phyloP scores from a whole-genome alignment of 2,329 filamentous ascomycete species.

The Claviceps spartinae region DNA sequence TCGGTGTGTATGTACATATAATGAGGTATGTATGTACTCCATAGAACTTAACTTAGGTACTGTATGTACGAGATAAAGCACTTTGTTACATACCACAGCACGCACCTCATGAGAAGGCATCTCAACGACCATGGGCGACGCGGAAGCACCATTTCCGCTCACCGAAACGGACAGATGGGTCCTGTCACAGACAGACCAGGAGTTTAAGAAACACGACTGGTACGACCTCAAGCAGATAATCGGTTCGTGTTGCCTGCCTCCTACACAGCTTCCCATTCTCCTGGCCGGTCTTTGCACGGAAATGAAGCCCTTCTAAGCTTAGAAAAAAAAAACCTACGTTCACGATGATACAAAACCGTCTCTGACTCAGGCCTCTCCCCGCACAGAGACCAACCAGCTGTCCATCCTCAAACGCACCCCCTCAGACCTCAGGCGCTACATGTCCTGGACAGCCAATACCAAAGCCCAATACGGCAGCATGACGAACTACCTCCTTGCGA shows the following conservation, averaged over 20 bases:
- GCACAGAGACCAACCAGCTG: constrained; percentile 44
- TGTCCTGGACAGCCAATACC: constrained; percentile 59
- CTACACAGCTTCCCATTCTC: not conserved
- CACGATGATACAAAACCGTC: not conserved
- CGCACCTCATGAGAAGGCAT: not conserved
- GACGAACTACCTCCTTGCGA: constrained; percentile 60
- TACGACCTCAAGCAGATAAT: constrained; percentile 55
- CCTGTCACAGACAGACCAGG: constrained; percentile 50
- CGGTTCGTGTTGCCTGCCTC: constrained; percentile 25
- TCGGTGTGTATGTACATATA: too few relatives aligned
- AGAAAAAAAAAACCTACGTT: too few relatives aligned
- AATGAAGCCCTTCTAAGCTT: not conserved
- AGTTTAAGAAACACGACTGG: constrained; percentile 63
- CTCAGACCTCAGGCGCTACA: constrained; percentile 66
- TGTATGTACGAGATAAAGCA: not conserved
- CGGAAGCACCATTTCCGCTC: constrained; percentile 42
- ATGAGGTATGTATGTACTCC: not conserved
- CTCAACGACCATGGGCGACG: constrained; percentile 24
- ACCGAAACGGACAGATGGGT: constrained; percentile 45
- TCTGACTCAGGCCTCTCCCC: not conserved
- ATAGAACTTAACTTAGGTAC: not conserved
- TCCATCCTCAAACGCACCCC: constrained; percentile 66
- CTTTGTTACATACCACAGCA: not conserved
- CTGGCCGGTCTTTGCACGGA: not conserved
- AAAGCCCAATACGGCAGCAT: constrained; percentile 66